Conservation (phyloP, 164 flowering plant genomes). For the Litsea cubeba region DNA sequence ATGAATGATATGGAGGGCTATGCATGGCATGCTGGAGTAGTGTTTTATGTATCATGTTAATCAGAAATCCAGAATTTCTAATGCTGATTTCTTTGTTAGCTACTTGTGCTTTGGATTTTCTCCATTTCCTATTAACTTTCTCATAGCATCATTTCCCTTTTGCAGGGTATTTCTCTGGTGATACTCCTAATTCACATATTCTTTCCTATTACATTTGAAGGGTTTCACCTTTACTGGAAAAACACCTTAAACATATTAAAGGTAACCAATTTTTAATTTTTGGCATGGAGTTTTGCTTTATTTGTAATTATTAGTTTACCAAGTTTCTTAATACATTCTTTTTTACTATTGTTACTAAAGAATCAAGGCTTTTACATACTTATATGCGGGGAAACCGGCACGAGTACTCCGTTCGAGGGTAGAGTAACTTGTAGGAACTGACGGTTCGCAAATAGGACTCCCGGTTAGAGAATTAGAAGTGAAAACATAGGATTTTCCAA, state of each 20-base stretch:
- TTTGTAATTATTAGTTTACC: neutral
- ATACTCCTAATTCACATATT: slow-evolving; percentile 55
- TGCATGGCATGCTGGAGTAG: neutral
- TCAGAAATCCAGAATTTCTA: neutral
- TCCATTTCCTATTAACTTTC: neutral
- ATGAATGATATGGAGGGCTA: neutral
- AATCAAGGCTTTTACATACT: too few species aligned
- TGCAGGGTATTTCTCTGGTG: slow-evolving; percentile 67
- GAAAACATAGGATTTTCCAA: too few species aligned
- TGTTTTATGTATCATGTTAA: neutral
- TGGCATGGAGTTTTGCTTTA: neutral
- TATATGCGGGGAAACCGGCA: too few species aligned
- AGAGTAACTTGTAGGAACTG: too few species aligned
- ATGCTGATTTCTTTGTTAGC: neutral
- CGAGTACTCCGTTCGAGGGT: too few species aligned
- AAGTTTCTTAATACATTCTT: too few species aligned
- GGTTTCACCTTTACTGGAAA: slow-evolving; percentile 60
- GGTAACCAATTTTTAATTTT: slow-evolving; percentile 34
- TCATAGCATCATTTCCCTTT: slow-evolving; percentile 1
- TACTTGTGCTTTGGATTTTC: neutral
- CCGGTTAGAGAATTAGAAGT: too few species aligned
- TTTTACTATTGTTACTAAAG: neutral
- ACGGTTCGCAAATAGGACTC: too few species aligned
- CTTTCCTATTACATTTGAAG: slow-evolving; percentile 77
- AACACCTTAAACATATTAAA: slow-evolving; percentile 51